Base-by-base conservation (phyloP, 306 rosid genomes). In the Hippophae gyantsensis region DNA sequence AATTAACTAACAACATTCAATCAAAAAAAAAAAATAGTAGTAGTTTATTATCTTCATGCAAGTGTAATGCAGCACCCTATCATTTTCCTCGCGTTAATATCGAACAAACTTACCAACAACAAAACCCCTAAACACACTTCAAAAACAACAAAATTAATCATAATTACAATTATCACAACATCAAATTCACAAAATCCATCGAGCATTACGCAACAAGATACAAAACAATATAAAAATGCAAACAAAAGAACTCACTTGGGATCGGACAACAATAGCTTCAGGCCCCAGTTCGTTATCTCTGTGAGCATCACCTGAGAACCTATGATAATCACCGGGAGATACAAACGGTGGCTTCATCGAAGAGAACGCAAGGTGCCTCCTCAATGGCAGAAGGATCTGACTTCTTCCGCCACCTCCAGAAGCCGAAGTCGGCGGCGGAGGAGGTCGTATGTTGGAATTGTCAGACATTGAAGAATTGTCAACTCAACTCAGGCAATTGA, bases 261-360 rank as follows among this genome's bases (percentile, higher is more conserved):
- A 89, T 84, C 92, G 78, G 69, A 88, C 86, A 26, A 82, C 76
- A 48, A 92, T 60, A 32, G 84, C 82, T 69, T 92, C 99, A 27
- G 82, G 54, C 38, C 76, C 85, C 3, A 71, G 88, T 78, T 83
- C 90, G 58, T 79, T 55, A 45, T 47, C 62, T 69, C 62, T 65
- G 62, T 67, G 74, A 49, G 71, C 73, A 59, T 63, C 78, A 10
- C 71, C 64, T 10, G 79, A 61, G 57, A 92, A 92, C 61, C 74
- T 84, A 58, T 84, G 90, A 68, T 92, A 92, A 27, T 88, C 92
- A 9, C 76, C 87, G 0, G 83, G 77, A 42, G 87, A 93, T 13
- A 69, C 74, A 48, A 88, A 86, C n/a, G 89, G 82, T 32, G 94
- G 99, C 69, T 78, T 92, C 6, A 81, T 78, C n/a, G 86, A 82